A percentile compares a stretch with the other conserved stretches of the same genome.
These are phyloP conservation scores for Phyllosticta paracitricarpa DNA, from an alignment of 2,329 filamentous ascomycete species.

Conservation along the genomic window DNA sequence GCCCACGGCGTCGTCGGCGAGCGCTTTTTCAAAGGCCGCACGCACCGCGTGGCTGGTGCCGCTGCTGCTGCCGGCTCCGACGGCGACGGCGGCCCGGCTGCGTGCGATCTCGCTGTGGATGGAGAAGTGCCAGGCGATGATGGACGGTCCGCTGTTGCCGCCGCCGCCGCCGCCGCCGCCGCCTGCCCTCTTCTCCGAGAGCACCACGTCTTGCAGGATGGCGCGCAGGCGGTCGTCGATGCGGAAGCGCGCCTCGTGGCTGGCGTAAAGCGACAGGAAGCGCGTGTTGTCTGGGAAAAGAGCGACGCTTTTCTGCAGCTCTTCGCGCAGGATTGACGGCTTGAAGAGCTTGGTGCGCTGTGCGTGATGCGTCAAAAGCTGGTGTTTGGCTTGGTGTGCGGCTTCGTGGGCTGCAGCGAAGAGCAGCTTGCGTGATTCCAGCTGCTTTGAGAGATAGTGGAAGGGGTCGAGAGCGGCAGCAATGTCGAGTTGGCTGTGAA, in stretches of 20 bases:
- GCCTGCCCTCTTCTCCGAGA: constrained; percentile 15
- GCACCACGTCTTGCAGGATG: constrained; percentile 40
- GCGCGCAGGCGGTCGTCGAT: constrained; percentile 69
- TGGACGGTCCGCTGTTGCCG: constrained; percentile 19
- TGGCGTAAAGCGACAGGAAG: constrained; percentile 63
- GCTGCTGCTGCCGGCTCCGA: constrained; percentile 14
- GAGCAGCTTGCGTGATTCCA: constrained; percentile 17
- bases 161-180: neutral
- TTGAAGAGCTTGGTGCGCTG: constrained; percentile 55
- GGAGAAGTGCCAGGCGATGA: constrained; percentile 45
- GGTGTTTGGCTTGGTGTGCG: constrained; percentile 58
- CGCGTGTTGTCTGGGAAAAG: constrained; percentile 67
- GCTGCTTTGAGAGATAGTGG: constrained; percentile 15
- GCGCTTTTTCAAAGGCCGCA: constrained; percentile 45
- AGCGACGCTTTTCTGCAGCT: constrained; percentile 50
- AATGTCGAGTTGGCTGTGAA: constrained; percentile 36
- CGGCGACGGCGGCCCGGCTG: constrained; percentile 24
- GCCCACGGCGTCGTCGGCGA: constrained; percentile 22
- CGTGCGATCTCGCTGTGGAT: constrained; percentile 46
- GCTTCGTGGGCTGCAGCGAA: constrained; percentile 43
- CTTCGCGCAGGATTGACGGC: constrained; percentile 52
- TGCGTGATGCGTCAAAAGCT: constrained; percentile 57
- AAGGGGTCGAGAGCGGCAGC: constrained; percentile 30
- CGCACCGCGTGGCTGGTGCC: constrained; percentile 43
- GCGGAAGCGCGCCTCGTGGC: constrained; percentile 60